Conservation (phyloP, 768 basidiomycete species). For the Hygrophorus russula region DNA sequence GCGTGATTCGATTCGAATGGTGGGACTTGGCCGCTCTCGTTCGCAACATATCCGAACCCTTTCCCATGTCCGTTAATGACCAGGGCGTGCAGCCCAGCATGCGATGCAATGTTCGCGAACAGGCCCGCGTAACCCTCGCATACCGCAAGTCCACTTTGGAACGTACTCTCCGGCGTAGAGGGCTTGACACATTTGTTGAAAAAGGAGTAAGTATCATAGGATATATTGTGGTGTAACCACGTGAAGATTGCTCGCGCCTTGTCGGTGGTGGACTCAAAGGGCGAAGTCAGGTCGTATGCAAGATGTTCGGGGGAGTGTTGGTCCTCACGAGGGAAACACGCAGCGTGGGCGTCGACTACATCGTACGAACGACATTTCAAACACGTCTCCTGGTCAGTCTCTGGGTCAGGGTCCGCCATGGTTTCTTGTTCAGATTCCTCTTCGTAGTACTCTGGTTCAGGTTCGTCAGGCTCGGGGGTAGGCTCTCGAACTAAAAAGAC, state of each 20-base stretch:
- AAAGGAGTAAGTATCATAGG: conserved; percentile 31
- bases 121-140: conserved; percentile 40
- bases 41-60: conserved; percentile 28
- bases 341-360: conserved; percentile 30
- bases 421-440: neutral
- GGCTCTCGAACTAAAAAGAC: too few relatives aligned
- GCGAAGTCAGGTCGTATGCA: conserved; percentile 27
- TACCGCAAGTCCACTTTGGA: conserved; percentile 33
- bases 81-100: conserved; percentile 26
- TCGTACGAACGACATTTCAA: conserved; percentile 34
- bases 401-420: neutral
- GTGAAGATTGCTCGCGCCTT: conserved; percentile 35
- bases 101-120: conserved; percentile 27
- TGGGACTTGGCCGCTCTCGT: conserved; percentile 22
- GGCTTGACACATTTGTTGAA: conserved; percentile 28
- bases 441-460: neutral
- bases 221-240: conserved; percentile 37
- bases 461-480: too few relatives aligned
- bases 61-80: conserved; percentile 37
- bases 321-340: conserved; percentile 29
- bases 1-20: conserved; percentile 30
- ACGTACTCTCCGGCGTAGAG: conserved; percentile 26
- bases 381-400: conserved; percentile 14
- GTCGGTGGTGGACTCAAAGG: conserved; percentile 30
- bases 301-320: conserved; percentile 27